Evolutionary conservation across 345 rosid genomes (phyloP), one percentile per base, ranked within the genome.

Genomic region (Chamaenerion angustifolium): DNA sequence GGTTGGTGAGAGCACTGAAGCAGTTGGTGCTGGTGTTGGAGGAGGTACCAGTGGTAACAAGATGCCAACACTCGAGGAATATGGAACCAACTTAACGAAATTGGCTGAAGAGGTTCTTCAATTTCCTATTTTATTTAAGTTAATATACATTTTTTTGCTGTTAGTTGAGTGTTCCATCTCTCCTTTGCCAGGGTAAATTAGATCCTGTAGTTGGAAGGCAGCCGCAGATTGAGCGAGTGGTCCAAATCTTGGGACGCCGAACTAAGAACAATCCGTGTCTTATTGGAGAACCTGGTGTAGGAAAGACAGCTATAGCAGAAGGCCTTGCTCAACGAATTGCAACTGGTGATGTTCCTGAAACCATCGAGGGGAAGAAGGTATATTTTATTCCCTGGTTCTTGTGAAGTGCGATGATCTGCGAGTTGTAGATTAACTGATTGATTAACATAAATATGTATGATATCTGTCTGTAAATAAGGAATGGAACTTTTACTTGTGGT

Each of bases 201-300:
- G 99, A 93, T 65, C 99, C 99, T 8, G 96, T 93, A 58, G 99
- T 93, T 51, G 99, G 99, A 65, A 93, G 99, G 65, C 97, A 93
- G 69, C 73, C 67, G 11, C 99, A 93, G 63, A 93, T 93, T 17
- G 97, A 93, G 65, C 77, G 99, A 42, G 99, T 93, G 23, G 73
- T 85, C 51, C 99, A 93, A 67, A 93, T 93, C 63, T 67, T 93
- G 77, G 99, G 92, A 50, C 86, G 99, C 40, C 64, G 99, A 62
- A 93, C 99, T 47, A 88, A 93, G 70, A 93, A 93, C 64, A 93
- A 93, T 41, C 97, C 99, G 0, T 93, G 99, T 64, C 97, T 93
- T 63, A 85, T 88, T 59, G 99, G 99, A 71, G 99, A 93, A 68
- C 99, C 99, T 62, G 99, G 99, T 45, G 99, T 93, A 41, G 99